These are phyloP conservation scores for Puya raimondii DNA, from an alignment of 176 grass and related monocot species.

Conservation along the genomic window DNA sequence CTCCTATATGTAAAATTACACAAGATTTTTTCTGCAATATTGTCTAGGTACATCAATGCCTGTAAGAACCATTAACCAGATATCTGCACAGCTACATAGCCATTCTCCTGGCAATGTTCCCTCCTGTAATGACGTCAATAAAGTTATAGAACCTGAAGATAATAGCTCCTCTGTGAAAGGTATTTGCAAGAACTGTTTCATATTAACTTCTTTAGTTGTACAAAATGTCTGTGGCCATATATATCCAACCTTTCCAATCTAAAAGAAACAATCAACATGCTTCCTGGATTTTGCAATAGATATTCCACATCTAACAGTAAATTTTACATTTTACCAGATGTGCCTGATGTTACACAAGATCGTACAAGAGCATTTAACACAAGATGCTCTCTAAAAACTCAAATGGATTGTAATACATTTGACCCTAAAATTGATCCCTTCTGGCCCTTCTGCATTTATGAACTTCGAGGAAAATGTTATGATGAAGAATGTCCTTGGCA, in stretches of 20 bases:
- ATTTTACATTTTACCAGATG: conserved; percentile 15
- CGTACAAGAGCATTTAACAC: conserved; percentile 17
- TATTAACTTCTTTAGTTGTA: conserved; percentile 40
- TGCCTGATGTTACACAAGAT: conserved; percentile 29
- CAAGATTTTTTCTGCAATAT: conserved; percentile 29
- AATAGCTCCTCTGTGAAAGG: conserved; percentile 35
- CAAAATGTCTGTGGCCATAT: conserved; percentile 25
- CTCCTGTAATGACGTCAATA: conserved; percentile 25
- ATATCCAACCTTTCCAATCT: neutral
- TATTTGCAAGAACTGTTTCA: neutral
- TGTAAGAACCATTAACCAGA: conserved; percentile 19
- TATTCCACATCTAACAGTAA: conserved; percentile 28
- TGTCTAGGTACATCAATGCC: conserved; percentile 27
- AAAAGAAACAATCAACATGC: conserved; percentile 36
- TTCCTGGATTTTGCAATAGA: conserved; percentile 28
- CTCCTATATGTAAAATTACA: neutral
- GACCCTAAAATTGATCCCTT: conserved; percentile 58
- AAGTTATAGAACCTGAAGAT: conserved; percentile 22
- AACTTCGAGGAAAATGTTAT: conserved; percentile 96
- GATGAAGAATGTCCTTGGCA: conserved; percentile 94
- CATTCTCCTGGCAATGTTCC: conserved; percentile 38
- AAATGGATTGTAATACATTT: conserved; percentile 24
- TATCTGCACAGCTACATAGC: conserved; percentile 26
- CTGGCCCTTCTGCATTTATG: conserved; percentile 96
- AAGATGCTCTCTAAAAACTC: conserved; percentile 8